Conservation (phyloP, 2,329 filamentous ascomycete species). For the Aschersonia sp. region DNA sequence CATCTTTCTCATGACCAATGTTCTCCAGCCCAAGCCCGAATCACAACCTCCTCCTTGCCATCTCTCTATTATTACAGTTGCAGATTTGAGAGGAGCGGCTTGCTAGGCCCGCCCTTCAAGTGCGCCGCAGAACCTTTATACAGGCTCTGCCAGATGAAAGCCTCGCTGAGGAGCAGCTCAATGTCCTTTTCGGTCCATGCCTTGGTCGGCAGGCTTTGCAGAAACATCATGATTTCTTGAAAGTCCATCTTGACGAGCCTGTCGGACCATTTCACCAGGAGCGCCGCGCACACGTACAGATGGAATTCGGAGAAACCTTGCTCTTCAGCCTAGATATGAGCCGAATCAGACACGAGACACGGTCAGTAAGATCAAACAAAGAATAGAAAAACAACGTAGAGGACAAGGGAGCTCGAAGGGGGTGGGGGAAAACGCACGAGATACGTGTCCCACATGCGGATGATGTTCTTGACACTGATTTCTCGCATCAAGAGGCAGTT, state of each 20-base stretch:
- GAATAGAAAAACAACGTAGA: background rate
- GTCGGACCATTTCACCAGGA: slow-evolving; percentile 95
- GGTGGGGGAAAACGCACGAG: slow-evolving; percentile 44
- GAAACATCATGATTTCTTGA: slow-evolving; percentile 97
- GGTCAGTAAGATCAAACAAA: no score
- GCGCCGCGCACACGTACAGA: slow-evolving; percentile 93
- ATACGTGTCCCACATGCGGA: slow-evolving; percentile 99
- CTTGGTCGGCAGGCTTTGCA: slow-evolving; percentile 84
- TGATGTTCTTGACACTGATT: slow-evolving; percentile 89
- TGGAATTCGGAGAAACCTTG: slow-evolving; percentile 98
- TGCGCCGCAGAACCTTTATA: slow-evolving; percentile 93
- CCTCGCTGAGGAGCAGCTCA: slow-evolving; percentile 85
- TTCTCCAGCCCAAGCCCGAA: no score
- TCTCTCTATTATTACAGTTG: slow-evolving; percentile 14
- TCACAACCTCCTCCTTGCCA: no score
- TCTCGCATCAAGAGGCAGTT: slow-evolving; percentile 97
- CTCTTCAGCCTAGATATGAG: slow-evolving; percentile 63
- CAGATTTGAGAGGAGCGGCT: slow-evolving; percentile 19
- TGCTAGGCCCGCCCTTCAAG: slow-evolving; percentile 40
- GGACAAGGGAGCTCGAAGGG: background rate
- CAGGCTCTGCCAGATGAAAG: slow-evolving; percentile 96
- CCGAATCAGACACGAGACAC: no score
- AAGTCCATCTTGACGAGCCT: slow-evolving; percentile 96
- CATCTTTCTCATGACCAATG: no score
- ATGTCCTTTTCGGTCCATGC: slow-evolving; percentile 98